Base-by-base conservation (phyloP, 306 rosid genomes). In the Glycine tomentella region DNA sequence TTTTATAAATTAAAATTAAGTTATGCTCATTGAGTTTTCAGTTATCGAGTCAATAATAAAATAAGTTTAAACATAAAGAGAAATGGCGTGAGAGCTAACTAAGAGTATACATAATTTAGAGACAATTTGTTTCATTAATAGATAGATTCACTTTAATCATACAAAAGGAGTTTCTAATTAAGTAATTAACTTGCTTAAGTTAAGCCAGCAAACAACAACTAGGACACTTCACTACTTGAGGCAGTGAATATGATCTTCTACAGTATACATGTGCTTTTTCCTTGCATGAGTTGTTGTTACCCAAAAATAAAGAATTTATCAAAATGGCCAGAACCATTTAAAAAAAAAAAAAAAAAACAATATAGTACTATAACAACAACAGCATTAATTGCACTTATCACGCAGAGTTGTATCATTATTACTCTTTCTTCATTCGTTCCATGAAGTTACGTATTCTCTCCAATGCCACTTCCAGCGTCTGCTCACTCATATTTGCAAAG, bases 401-500 rank as follows among this genome's bases (percentile, higher is more conserved):
- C 31, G 31, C 31, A 25, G 2, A 25, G 31, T 25, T 0, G 31
- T 25, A 2, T 2, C 31, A 25, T 25, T 25, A 25, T 25, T 1
- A 25, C 31, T 64, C 48, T 79, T 69, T 69, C n/a, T 48, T 79
- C 0, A 68, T 64, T 85, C 79, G 40, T 14, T 81, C 87, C 91
- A 91, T 83, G 87, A 93, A 93, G 13, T 44, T 15, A 20, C 85
- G 91, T 62, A 95, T 86, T 63, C 99, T 89, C 20, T 84, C 84
- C 76, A 95, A 69, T 11, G 99, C 97, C 2, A 95, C 88, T 55
- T 89, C 79, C 3, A 93, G 88, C 0, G 97, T 91, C 0, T 77
- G 66, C 74, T 95, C 94, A 42, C 85, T 93, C 97, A 93, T 95
- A 66, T 95, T 95, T 0, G 97, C 97, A 77, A 95, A 95, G 36